Conservation (phyloP, 208 protist genomes). For the Wallacemonas sp. region DNA sequence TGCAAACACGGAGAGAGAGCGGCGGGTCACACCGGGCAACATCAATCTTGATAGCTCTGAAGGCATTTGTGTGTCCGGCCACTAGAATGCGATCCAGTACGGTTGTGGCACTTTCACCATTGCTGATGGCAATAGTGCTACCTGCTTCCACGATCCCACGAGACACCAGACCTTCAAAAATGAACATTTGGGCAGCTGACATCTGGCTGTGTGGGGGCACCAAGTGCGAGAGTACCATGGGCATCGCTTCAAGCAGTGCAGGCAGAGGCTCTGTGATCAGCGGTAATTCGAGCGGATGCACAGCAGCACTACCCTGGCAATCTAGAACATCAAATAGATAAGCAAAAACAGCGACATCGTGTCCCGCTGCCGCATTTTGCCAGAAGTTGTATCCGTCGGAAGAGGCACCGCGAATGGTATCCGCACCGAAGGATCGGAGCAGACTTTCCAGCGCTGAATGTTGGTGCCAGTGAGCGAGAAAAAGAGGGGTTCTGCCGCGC, state of each 20-base stretch:
- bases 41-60: slow-evolving; percentile 7
- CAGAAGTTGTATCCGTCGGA: not conserved
- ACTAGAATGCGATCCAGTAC: slow-evolving; percentile 31
- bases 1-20: slow-evolving; percentile 7
- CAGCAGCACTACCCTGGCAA: slow-evolving; percentile 12
- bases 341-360: slow-evolving; percentile 17
- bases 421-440: slow-evolving; percentile 7
- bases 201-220: slow-evolving; percentile 21
- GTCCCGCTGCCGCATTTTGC: slow-evolving; percentile 9
- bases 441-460: slow-evolving; percentile 21
- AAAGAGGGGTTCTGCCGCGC: slow-evolving; percentile 30
- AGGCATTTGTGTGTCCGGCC: slow-evolving; percentile 11
- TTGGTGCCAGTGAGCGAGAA: slow-evolving; percentile 48
- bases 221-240: slow-evolving; percentile 23
- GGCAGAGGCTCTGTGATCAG: slow-evolving; percentile 17
- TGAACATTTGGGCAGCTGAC: slow-evolving; percentile 26
- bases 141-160: slow-evolving; percentile 20
- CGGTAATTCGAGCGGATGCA: slow-evolving; percentile 2
- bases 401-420: not conserved
- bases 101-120: slow-evolving; percentile 3
- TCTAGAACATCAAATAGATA: slow-evolving; percentile 51
- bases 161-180: slow-evolving; percentile 34
- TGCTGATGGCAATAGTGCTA: not conserved
- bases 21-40: not conserved
- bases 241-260: slow-evolving; percentile 18